phyloP scores from a whole-genome alignment of 2,329 filamentous ascomycete species.

The Leptographium procerum region DNA sequence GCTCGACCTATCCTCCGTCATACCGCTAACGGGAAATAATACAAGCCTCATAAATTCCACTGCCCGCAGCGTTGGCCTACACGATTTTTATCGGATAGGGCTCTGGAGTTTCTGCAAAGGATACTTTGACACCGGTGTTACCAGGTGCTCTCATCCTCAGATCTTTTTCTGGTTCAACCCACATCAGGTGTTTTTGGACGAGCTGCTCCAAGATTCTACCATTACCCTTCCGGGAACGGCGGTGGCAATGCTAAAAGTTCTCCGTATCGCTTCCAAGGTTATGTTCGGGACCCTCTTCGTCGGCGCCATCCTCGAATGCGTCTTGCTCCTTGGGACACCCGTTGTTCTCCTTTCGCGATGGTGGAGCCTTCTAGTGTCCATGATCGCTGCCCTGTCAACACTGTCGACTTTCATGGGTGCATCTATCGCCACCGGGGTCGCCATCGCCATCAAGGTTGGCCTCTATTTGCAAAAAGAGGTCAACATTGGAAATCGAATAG shows the following conservation, averaged over 20 bases:
- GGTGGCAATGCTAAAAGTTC: slow-evolving; percentile 59
- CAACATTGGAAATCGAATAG: slow-evolving; percentile 63
- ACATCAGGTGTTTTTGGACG: slow-evolving; percentile 64
- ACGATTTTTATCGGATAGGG: slow-evolving; percentile 90
- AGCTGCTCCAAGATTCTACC: slow-evolving; percentile 71
- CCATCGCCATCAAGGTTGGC: slow-evolving; percentile 67
- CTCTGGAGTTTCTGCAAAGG: slow-evolving; percentile 91
- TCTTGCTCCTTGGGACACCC: slow-evolving; percentile 58
- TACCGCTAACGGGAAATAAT: slow-evolving; percentile 61
- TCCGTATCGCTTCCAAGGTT: slow-evolving; percentile 63
- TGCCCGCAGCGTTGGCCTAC: slow-evolving; percentile 71
- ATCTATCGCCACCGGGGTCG: slow-evolving; percentile 72
- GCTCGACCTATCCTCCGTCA: slow-evolving; percentile 71
- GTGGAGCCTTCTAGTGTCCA: slow-evolving; percentile 54
- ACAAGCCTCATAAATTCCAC: slow-evolving; percentile 74
- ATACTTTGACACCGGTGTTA: slow-evolving; percentile 63
- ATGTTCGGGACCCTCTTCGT: slow-evolving; percentile 86
- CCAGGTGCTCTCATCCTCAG: slow-evolving; percentile 58
- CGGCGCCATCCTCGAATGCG: slow-evolving; percentile 55
- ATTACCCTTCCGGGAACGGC: slow-evolving; percentile 71
- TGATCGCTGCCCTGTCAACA: slow-evolving; percentile 56
- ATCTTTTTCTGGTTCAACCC: slow-evolving; percentile 86
- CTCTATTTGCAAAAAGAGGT: slow-evolving; percentile 60
- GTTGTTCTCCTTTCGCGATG: slow-evolving; percentile 41
- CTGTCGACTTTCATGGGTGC: slow-evolving; percentile 57